Base-by-base conservation (phyloP, 2,329 filamentous ascomycete species). In the Leptographium procerum region DNA sequence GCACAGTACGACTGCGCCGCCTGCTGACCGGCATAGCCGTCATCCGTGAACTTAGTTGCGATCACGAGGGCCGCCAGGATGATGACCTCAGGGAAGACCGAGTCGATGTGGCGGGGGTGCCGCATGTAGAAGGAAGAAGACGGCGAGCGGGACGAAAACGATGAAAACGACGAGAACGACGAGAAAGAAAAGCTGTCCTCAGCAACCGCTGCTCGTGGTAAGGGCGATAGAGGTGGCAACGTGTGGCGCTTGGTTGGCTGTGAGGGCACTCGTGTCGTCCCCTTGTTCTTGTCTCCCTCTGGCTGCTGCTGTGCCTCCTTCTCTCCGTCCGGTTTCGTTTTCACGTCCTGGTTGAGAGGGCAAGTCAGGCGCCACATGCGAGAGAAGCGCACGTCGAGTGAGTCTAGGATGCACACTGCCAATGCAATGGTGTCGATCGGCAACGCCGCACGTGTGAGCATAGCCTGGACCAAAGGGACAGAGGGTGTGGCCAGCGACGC, bases 371-470 rank as follows among this genome's bases (percentile, higher is more conserved):
- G 79, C 83, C 83, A 87, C 59, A 72, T 76, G 36, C 81, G 77
- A 52, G 83, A 80, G 67, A 87, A 87, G 60, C 78, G 80, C 53
- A 77, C 76, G 69, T 81, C 79, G 61, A 87, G 75, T 47, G 82
- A 83, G 67, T 87, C 84, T 63, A 87, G 76, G 55, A 87, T 81
- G 73, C 82, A 85, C 45, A 84, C 82, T 40, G 83, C 83, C 43
- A 87, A 73, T 51, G 84, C 84, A 52, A 87, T 74, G 28, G 78
- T 82, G 66, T 86, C 81, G 66, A 83, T 75, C 4, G 82, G 78
- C 29, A 86, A 72, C 57, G 76, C 71, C 59, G 83, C 78, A 62
- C 81, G 78, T 59, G 73, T 74, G 59, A 87, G 75, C 63, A 87
- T 79, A 52, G 76, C 75, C 67, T 86, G 84, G 26, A 86, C 79